A percentile compares a stretch with the other conserved stretches of the same genome.
Conservation (phyloP, 495 filamentous ascomycete species). For the Penicillium ucsense region DNA sequence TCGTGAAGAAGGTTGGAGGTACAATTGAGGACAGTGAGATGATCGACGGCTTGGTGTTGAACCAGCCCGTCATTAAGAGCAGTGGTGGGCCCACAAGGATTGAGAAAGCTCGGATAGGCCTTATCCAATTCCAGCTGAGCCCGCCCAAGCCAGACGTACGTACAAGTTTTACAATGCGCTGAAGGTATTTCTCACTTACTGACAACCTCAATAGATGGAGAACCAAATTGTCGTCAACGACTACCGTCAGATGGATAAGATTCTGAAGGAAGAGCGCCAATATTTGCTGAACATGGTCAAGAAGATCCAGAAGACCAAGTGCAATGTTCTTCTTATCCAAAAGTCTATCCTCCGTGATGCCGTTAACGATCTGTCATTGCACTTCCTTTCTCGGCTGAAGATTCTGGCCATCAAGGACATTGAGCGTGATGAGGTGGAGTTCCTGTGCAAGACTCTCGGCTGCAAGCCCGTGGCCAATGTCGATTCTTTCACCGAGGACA, state of each 20-base stretch:
- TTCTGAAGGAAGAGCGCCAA: conserved; percentile 95
- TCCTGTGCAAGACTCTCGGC: conserved; percentile 94
- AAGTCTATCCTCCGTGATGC: conserved; percentile 97
- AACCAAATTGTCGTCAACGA: conserved; percentile 98
- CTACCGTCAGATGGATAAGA: conserved; percentile 99
- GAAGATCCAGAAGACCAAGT: conserved; percentile 99
- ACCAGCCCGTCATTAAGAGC: conserved; percentile 87
- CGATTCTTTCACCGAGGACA: conserved; percentile 98
- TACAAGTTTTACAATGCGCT: conserved; percentile 1
- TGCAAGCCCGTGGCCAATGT: conserved; percentile 99
- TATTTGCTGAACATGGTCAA: conserved; percentile 98
- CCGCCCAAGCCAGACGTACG: conserved; percentile 93
- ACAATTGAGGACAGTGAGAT: conserved; percentile 98
- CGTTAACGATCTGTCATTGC: conserved; percentile 91
- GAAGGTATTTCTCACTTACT: not conserved
- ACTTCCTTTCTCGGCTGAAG: conserved; percentile 95
- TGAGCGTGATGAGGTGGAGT: conserved; percentile 96
- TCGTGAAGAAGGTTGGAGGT: conserved; percentile 95
- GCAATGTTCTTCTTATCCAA: conserved; percentile 96
- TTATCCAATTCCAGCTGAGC: conserved; percentile 97
- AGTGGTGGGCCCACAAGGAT: conserved; percentile 85
- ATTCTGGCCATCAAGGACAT: conserved; percentile 95
- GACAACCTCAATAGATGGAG: conserved; percentile 62
- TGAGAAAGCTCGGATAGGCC: conserved; percentile 93
- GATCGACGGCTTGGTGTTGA: conserved; percentile 87